A percentile compares a stretch with the other conserved stretches of the same genome.
Evolutionary conservation across 129 eudicot genomes (phyloP).

Genomic region (Flaveria sonorensis): DNA sequence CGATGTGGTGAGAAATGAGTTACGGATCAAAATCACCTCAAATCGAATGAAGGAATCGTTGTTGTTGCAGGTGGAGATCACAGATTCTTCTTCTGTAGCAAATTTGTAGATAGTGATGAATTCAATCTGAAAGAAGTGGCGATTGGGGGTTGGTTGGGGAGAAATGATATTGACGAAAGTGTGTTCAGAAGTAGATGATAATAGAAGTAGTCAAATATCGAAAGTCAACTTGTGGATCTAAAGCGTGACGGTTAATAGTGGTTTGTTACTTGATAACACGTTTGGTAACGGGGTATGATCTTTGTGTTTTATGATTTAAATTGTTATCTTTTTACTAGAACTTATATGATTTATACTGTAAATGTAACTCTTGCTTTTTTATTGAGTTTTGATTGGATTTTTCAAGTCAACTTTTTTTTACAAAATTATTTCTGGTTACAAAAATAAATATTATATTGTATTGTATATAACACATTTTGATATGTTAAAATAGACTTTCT

Average conservation of each 20-base stretch:
- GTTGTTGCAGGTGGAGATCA: constrained; percentile 5
- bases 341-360: too few relatives aligned
- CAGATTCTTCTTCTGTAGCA: background rate
- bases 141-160: constrained; percentile 22
- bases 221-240: constrained; percentile 29
- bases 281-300: too few relatives aligned
- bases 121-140: background rate
- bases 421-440: too few relatives aligned
- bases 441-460: too few relatives aligned
- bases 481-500: too few relatives aligned
- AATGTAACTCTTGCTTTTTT: too few relatives aligned
- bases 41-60: constrained; percentile 18
- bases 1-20: constrained; percentile 1
- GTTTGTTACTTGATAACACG: too few relatives aligned
- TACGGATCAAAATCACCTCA: constrained; percentile 28
- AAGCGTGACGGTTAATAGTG: background rate
- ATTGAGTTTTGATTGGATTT: too few relatives aligned
- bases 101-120: background rate
- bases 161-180: constrained; percentile 8
- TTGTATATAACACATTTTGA: too few relatives aligned
- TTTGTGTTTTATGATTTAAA: too few relatives aligned
- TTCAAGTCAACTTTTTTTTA: too few relatives aligned
- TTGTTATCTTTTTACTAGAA: too few relatives aligned
- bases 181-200: background rate
- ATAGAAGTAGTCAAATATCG: constrained; percentile 25